Percentiles rank a stretch among this genome's conserved stretches.
phyloP scores from a whole-genome alignment of 768 basidiomycete genomes.

The Lyophyllum decastes region DNA sequence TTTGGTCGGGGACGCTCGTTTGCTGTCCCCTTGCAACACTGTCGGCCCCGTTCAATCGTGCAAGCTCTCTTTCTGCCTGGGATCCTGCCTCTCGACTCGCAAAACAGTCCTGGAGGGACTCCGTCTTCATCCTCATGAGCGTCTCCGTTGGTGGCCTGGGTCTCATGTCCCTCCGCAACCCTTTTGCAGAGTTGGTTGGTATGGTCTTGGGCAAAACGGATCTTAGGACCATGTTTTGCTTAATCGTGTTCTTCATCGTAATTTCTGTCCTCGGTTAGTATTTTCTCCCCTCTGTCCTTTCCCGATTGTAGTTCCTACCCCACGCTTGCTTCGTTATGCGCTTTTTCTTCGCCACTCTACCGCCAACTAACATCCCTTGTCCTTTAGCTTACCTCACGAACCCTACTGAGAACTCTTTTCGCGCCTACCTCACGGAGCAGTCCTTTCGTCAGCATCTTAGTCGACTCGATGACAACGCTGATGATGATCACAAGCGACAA shows the following conservation, averaged over 20 bases:
- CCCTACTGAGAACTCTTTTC: conserved; percentile 91
- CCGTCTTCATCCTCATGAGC: conserved; percentile 61
- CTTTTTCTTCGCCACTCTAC: conserved; percentile 9
- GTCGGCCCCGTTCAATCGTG: conserved; percentile 35
- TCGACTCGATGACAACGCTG: conserved; percentile 69
- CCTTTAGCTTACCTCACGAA: conserved; percentile 88
- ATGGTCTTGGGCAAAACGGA: conserved; percentile 59
- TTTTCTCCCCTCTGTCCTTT: neutral
- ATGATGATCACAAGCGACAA: conserved; percentile 48
- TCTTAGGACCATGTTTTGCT: conserved; percentile 69
- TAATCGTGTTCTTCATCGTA: conserved; percentile 68
- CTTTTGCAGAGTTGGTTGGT: conserved; percentile 51
- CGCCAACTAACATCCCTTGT: conserved; percentile 14
- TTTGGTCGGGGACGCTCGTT: conserved; percentile 20
- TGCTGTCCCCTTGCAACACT: conserved; percentile 39
- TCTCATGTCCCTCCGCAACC: conserved; percentile 59
- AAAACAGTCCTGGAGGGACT: conserved; percentile 43
- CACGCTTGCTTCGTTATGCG: neutral
- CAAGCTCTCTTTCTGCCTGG: conserved; percentile 33
- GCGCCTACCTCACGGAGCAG: conserved; percentile 94
- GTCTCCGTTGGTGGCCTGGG: conserved; percentile 64
- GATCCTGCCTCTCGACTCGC: conserved; percentile 33
- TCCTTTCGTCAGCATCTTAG: conserved; percentile 94
- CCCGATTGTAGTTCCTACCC: neutral
- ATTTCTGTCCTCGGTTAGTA: conserved; percentile 71